Evolutionary conservation across 2,329 filamentous ascomycete genomes (phyloP).

Genomic region (Monosporascus sp.): DNA sequence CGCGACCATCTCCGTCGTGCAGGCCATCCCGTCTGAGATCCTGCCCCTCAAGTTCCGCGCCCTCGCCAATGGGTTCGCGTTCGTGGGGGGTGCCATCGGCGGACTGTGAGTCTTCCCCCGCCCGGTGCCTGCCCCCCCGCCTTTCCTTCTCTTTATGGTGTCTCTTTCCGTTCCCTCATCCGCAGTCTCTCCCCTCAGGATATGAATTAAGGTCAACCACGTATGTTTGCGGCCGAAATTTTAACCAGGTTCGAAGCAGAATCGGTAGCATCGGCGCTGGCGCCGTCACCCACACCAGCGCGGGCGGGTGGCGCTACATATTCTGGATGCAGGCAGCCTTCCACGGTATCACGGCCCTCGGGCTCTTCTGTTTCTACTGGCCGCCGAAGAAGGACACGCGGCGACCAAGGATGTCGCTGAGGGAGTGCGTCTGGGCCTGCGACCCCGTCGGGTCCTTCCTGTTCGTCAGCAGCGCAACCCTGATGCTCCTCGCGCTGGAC

Average conservation of each 20-base stretch:
- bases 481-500: conserved; percentile 40
- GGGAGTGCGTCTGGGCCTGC: conserved; percentile 39
- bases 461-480: conserved; percentile 37
- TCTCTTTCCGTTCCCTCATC: neutral
- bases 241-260: conserved; percentile 20
- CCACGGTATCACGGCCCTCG: conserved; percentile 41
- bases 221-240: neutral
- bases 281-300: conserved; percentile 42
- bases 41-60: conserved; percentile 39
- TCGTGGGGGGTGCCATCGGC: conserved; percentile 44
- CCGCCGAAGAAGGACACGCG: conserved; percentile 29
- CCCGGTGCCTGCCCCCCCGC: conserved; percentile 32
- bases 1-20: conserved; percentile 48
- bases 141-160: conserved; percentile 1
- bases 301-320: conserved; percentile 48
- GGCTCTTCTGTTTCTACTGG: conserved; percentile 43
- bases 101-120: conserved; percentile 38
- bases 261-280: conserved; percentile 46
- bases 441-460: conserved; percentile 42
- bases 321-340: conserved; percentile 56
- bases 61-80: conserved; percentile 48
- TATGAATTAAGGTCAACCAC: neutral
- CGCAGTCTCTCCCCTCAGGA: neutral
- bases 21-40: conserved; percentile 53
- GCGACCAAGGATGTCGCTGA: conserved; percentile 32